Percentiles rank a stretch among this genome's conserved stretches.
Evolutionary conservation across 805 yeast species (phyloP).

Genomic region (Hanseniaspora lindneri): DNA sequence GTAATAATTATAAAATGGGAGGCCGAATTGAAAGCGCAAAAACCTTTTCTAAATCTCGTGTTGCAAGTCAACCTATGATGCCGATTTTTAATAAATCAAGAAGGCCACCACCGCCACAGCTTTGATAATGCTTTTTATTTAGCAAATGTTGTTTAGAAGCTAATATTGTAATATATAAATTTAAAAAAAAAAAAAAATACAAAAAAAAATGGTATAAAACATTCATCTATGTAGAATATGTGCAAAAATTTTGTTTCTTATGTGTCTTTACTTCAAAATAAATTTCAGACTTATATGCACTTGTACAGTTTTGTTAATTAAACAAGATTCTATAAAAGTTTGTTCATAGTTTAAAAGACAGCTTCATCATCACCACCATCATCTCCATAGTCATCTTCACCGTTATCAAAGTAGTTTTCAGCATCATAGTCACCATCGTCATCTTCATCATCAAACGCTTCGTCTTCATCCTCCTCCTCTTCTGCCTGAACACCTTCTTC

Average conservation of each 20-base stretch:
- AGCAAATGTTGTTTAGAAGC: too few relatives aligned
- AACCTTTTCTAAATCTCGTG: constrained; percentile 8
- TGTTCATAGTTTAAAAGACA: constrained; percentile 29
- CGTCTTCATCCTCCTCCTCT: constrained; percentile 53
- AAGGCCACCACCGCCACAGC: constrained; percentile 18
- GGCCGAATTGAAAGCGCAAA: constrained; percentile 11
- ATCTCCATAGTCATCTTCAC: constrained; percentile 39
- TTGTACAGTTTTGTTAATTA: too few relatives aligned
- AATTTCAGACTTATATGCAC: too few relatives aligned
- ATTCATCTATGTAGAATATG: too few relatives aligned
- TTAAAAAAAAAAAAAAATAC: not conserved
- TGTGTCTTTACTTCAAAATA: too few relatives aligned
- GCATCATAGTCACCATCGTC: constrained; percentile 38
- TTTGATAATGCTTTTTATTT: not conserved
- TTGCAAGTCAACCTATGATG: constrained; percentile 19
- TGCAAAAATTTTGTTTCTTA: too few relatives aligned
- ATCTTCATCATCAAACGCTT: constrained; percentile 52
- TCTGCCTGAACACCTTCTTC: constrained; percentile 41
- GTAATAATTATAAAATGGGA: constrained; percentile 2
- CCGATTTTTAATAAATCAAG: constrained; percentile 11
- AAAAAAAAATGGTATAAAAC: too few relatives aligned
- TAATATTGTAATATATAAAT: not conserved
- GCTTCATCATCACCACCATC: constrained; percentile 49
- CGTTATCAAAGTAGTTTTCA: constrained; percentile 37
- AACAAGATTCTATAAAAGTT: too few relatives aligned